phyloP scores from a whole-genome alignment of 2,329 filamentous ascomycete genomes.

The Stemphylium lycopersici region DNA sequence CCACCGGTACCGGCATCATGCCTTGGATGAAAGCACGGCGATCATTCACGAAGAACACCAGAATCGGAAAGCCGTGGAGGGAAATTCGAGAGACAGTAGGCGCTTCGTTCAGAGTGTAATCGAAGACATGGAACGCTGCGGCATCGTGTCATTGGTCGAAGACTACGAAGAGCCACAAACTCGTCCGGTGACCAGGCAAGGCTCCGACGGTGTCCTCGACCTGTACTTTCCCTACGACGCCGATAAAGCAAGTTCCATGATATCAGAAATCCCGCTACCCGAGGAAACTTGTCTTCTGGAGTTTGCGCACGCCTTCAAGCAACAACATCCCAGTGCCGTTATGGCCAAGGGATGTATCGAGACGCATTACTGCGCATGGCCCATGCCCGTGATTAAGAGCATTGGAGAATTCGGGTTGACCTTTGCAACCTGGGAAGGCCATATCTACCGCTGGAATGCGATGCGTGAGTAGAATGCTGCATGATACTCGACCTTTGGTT shows the following conservation, averaged over 20 bases:
- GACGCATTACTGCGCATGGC: constrained; percentile 42
- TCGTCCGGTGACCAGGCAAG: constrained; percentile 30
- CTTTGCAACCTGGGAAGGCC: constrained; percentile 38
- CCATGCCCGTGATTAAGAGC: constrained; percentile 35
- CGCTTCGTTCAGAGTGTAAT: constrained; percentile 33
- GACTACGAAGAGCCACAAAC: constrained; percentile 34
- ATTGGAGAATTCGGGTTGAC: constrained; percentile 26
- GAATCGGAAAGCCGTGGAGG: not conserved
- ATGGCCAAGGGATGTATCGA: constrained; percentile 19
- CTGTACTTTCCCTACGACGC: constrained; percentile 37
- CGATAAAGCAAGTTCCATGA: not conserved
- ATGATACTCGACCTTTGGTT: not conserved
- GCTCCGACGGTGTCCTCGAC: constrained; percentile 29
- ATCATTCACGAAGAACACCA: constrained; percentile 15
- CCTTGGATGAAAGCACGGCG: too few relatives aligned
- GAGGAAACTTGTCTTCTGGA: constrained; percentile 20
- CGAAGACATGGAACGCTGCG: constrained; percentile 38
- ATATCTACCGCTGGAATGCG: constrained; percentile 39
- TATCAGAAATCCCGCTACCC: too few relatives aligned
- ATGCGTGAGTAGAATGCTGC: constrained; percentile 28
- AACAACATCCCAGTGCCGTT: constrained; percentile 26
- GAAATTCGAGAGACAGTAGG: constrained; percentile 21
- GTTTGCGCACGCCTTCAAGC: constrained; percentile 26
- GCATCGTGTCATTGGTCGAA: constrained; percentile 23
- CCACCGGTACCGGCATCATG: constrained; percentile 26